These are phyloP conservation scores for Neofusicoccum ribis DNA, from an alignment of 2,329 filamentous ascomycete species.

Conservation along the genomic window DNA sequence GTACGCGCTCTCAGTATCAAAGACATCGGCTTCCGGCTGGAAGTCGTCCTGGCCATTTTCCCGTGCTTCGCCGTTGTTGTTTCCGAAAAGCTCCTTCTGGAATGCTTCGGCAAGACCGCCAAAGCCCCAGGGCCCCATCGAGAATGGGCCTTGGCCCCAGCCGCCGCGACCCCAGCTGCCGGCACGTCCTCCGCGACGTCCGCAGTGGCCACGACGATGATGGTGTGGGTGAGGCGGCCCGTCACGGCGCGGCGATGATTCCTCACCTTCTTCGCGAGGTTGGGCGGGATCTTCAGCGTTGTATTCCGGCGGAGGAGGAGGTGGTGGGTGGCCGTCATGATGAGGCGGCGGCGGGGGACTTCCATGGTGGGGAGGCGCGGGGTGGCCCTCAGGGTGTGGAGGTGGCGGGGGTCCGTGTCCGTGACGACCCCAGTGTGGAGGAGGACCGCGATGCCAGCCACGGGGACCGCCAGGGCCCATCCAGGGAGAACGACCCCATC, in stretches of 20 bases:
- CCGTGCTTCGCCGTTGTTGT: conserved; percentile 24
- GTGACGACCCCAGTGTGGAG: conserved; percentile 27
- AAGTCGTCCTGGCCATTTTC: conserved; percentile 46
- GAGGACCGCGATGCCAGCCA: conserved; percentile 22
- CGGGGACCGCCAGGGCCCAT: conserved; percentile 23
- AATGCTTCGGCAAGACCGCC: conserved; percentile 28
- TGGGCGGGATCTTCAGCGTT: conserved; percentile 16
- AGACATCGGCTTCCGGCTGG: conserved; percentile 70
- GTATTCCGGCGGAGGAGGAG: conserved; percentile 1
- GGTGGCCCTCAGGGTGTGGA: conserved; percentile 25
- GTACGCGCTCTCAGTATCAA: conserved; percentile 63
- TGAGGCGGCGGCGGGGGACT: conserved; percentile 22
- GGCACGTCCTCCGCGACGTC: conserved; percentile 14
- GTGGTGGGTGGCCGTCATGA: conserved; percentile 23
- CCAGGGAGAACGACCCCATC: conserved; percentile 36
- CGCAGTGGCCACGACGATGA: conserved; percentile 1
- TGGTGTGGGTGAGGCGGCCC: conserved; percentile 15
- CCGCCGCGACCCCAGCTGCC: conserved; percentile 22
- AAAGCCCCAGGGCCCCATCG: conserved; percentile 28
- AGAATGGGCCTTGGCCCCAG: conserved; percentile 31
- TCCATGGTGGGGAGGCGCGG: conserved; percentile 11
- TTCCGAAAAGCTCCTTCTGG: conserved; percentile 37
- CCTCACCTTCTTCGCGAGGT: conserved; percentile 22
- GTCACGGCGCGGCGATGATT: conserved; percentile 21
- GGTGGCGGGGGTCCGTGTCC: conserved; percentile 18